Evolutionary conservation across 805 yeast species (phyloP), one percentile per base, ranked within the genome.

Genomic region (Jamesozyma hellenica): DNA sequence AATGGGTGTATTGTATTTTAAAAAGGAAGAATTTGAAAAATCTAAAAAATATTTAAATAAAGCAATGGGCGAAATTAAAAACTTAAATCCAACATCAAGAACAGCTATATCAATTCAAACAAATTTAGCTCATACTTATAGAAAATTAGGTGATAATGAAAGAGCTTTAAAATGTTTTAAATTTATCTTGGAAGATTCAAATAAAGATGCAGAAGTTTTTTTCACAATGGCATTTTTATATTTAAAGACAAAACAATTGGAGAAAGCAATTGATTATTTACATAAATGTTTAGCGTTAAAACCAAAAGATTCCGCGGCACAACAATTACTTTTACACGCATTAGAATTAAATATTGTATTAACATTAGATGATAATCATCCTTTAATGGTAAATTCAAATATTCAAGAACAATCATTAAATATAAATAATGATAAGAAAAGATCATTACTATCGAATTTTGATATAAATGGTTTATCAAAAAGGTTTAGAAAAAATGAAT

Each of bases 1-100:
- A 57, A 64, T 90, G 56, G 99, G 96, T 4, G 97, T 92, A 2
- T 74, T 88, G n/a, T 70, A 77, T 51, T 92, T 84, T 56, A 88
- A 90, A 56, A 79, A 76, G 50, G 68, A 70, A 43, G 82, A 84
- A 40, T 67, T 80, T 21, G 55, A 61, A 11, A 75, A 70, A 45
- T 92, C 96, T 0, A 92, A 86, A 54, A 60, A 67, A 19, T 82
- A 70, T 53, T 74, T 88, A 51, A 67, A 70, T 33, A 77, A 76
- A 50, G 96, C 96, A 0, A 61, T 83, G 33, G 68, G 71, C 10
- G 82, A 83, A 1, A 80, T 92, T 1, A 74, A 69, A 46, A 69
- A 71, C 42, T 65, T 84, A 43, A 79, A 82, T 48, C 75, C 88
- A 7, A 94, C 86, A 46, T 77, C 90, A 4, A 77, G 76, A 49